A percentile compares a stretch with the other conserved stretches of the same genome.
phyloP scores from a whole-genome alignment of 306 rosid species.

The Cucurbita maxima region DNA sequence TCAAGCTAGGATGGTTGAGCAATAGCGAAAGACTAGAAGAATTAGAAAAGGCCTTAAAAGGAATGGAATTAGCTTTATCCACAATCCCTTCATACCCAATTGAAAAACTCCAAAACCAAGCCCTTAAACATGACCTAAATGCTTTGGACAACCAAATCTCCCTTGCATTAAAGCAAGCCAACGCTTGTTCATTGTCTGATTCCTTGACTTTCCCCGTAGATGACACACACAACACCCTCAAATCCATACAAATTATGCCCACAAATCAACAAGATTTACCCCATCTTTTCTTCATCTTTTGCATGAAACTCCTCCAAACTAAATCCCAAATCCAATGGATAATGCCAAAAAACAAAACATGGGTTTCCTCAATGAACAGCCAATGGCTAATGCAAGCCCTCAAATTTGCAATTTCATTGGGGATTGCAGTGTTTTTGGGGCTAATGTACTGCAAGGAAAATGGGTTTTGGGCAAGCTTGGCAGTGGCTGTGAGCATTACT shows the following conservation, averaged over 20 bases:
- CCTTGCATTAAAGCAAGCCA: slow-evolving; percentile 12
- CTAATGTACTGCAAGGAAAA: slow-evolving; percentile 33
- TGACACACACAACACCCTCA: slow-evolving; percentile 15
- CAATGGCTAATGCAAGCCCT: slow-evolving; percentile 17
- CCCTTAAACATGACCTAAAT: slow-evolving; percentile 18
- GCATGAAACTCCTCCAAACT: slow-evolving; percentile 28
- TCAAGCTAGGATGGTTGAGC: slow-evolving; percentile 2
- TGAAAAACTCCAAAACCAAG: slow-evolving; percentile 1
- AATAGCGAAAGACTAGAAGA: slow-evolving; percentile 22
- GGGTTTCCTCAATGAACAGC: not conserved
- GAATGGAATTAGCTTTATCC: slow-evolving; percentile 46
- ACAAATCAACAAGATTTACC: slow-evolving; percentile 24
- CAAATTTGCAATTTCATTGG: slow-evolving; percentile 39
- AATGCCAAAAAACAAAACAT: not conserved
- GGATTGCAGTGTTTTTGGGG: slow-evolving; percentile 45
- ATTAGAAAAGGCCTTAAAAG: slow-evolving; percentile 25
- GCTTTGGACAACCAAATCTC: slow-evolving; percentile 23
- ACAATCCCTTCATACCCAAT: slow-evolving; percentile 28
- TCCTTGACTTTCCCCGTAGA: slow-evolving; percentile 33
- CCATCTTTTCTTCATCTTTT: slow-evolving; percentile 43
- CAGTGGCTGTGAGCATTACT: slow-evolving; percentile 39
- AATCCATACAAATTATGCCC: slow-evolving; percentile 35
- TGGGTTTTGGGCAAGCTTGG: slow-evolving; percentile 53
- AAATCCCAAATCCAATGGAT: slow-evolving; percentile 1
- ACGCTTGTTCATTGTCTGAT: slow-evolving; percentile 5